These are phyloP conservation scores for Penicillium thymicola DNA, from an alignment of 2,329 filamentous ascomycete species.

Conservation along the genomic window DNA sequence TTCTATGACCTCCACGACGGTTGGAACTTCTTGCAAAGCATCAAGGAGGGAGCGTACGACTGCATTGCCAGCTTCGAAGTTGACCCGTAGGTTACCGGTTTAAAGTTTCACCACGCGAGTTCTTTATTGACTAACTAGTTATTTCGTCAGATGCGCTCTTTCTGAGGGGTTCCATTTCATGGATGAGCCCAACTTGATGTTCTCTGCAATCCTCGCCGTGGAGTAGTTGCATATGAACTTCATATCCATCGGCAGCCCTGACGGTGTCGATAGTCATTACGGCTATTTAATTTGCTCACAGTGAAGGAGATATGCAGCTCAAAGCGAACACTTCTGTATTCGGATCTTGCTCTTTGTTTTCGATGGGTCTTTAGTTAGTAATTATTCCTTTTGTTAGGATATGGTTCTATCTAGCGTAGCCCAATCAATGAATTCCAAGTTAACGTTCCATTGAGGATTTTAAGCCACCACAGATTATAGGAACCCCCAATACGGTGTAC, in stretches of 20 bases:
- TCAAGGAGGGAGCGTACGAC: constrained; percentile 5
- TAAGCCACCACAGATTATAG: background rate
- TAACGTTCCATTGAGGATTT: background rate
- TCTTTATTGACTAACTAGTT: background rate
- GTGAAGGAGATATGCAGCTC: background rate
- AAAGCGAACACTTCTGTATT: background rate
- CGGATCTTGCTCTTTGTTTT: background rate
- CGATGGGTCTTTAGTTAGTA: background rate
- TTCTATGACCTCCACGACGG: constrained; percentile 12
- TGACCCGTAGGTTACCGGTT: constrained; percentile 12
- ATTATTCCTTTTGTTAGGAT: background rate
- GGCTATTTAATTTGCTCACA: background rate
- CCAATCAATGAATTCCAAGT: background rate
- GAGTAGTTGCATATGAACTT: background rate
- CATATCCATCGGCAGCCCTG: background rate
- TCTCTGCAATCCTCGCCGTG: background rate
- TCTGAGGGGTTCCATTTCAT: constrained; percentile 2
- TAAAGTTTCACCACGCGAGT: background rate
- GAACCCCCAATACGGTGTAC: background rate
- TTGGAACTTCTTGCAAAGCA: constrained; percentile 1
- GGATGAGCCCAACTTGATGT: constrained; percentile 6
- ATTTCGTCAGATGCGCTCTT: background rate
- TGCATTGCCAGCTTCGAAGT: constrained; percentile 6
- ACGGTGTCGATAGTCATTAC: background rate
- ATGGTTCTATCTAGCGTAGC: background rate